phyloP scores from a whole-genome alignment of 2,329 filamentous ascomycete species.

The Penicillium sp. region DNA sequence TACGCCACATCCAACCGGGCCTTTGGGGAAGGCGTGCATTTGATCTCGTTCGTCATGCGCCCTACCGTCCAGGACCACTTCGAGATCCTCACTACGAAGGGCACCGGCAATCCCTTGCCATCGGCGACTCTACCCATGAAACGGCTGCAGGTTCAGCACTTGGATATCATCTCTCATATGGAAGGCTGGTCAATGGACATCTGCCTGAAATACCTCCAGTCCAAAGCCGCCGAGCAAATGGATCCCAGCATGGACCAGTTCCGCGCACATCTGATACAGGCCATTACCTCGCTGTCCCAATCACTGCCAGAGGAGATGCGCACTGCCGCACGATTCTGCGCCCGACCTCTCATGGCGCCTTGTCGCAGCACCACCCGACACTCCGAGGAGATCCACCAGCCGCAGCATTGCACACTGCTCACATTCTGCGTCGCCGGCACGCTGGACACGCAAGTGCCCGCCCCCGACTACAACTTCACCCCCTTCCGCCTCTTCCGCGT shows the following conservation, averaged over 20 bases:
- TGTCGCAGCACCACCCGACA: slow-evolving; percentile 27
- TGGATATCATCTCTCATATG: slow-evolving; percentile 50
- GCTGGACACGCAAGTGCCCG: slow-evolving; percentile 55
- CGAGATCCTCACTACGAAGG: slow-evolving; percentile 60
- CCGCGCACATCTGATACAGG: slow-evolving; percentile 48
- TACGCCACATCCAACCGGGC: slow-evolving; percentile 44
- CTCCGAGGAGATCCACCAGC: slow-evolving; percentile 31
- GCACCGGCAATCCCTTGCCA: slow-evolving; percentile 60
- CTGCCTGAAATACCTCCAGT: slow-evolving; percentile 37
- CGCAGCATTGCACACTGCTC: slow-evolving; percentile 40
- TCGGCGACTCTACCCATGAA: slow-evolving; percentile 55
- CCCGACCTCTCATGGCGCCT: slow-evolving; percentile 37
- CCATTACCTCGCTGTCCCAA: slow-evolving; percentile 38
- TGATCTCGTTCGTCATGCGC: slow-evolving; percentile 45
- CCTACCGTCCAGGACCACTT: slow-evolving; percentile 57
- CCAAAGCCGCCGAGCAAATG: slow-evolving; percentile 21
- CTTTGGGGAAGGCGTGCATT: slow-evolving; percentile 40
- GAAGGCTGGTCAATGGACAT: slow-evolving; percentile 40
- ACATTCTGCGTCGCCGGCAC: slow-evolving; percentile 63
- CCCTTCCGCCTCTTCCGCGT: slow-evolving; percentile 65
- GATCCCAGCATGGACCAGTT: slow-evolving; percentile 32
- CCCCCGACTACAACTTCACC: slow-evolving; percentile 56
- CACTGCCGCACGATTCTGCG: slow-evolving; percentile 36
- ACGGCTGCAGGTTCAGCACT: slow-evolving; percentile 55
- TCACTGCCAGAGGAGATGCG: slow-evolving; percentile 44